phyloP scores from a whole-genome alignment of 352 stramenopile species.

The Pythium phragmitis region DNA sequence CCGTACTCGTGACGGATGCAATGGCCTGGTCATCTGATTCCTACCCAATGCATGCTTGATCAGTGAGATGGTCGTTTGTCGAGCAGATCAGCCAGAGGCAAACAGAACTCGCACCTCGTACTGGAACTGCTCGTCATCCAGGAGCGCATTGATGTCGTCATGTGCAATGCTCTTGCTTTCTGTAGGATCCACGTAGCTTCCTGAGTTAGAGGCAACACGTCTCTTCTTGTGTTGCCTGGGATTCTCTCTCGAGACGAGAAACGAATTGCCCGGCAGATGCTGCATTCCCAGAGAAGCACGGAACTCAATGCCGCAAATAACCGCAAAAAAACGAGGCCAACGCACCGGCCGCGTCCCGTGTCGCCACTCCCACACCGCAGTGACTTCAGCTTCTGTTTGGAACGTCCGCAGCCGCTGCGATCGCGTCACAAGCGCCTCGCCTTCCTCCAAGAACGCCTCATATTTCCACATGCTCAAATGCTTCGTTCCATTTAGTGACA shows the following conservation, averaged over 20 bases:
- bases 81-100: background rate
- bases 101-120: conserved; percentile 2
- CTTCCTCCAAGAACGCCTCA: conserved; percentile 49
- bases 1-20: background rate
- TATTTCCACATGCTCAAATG: conserved; percentile 41
- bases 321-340: background rate
- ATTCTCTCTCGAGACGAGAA: conserved; percentile 62
- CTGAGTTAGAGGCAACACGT: background rate
- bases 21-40: conserved; percentile 7
- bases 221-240: background rate
- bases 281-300: conserved; percentile 11
- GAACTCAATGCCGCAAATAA: background rate
- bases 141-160: conserved; percentile 21
- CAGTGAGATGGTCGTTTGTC: background rate
- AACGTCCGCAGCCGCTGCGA: conserved; percentile 35
- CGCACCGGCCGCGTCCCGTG: conserved; percentile 49
- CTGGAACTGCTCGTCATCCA: conserved; percentile 14
- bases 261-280: conserved; percentile 65
- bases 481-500: conserved; percentile 8
- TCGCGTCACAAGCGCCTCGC: conserved; percentile 36
- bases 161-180: background rate
- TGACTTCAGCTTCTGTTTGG: conserved; percentile 4
- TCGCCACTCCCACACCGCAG: conserved; percentile 59
- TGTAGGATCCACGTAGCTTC: background rate
- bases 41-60: no score